Evolutionary conservation across 1,139 yeast genomes (phyloP), one percentile per base, ranked within the genome.

Genomic region (Sugiyamaella castrensis): DNA sequence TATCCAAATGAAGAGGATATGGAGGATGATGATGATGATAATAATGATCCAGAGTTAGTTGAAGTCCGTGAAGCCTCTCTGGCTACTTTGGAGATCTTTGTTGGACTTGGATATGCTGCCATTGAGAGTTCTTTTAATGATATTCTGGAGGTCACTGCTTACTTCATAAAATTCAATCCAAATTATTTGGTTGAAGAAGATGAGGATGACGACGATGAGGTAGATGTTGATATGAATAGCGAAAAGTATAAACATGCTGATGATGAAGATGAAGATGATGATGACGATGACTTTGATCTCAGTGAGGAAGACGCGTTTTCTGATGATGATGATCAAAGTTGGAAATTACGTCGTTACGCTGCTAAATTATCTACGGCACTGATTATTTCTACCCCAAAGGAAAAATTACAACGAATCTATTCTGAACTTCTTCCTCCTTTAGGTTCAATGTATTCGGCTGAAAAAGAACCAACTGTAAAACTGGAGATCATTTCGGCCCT

Each of bases 291-390:
- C n/a, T 71, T 68, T 32, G 76, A 71, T 26, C 71, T 69, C 30
- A 75, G 69, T 16, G 71, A 69, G 9, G 76, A 75, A 31, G 77
- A 72, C 38, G 80, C 73, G 40, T 74, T 73, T 40, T 63, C 71
- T 9, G 80, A 75, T 38, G 75, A 72, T 36, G 81, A 80, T 46
- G 89, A 84, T 57, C 79, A 81, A 28, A 79, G 87, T 1, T 84
- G 94, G 87, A 82, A 81, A 57, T 65, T 87, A 32, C 72, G 95
- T 51, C 72, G 79, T 37, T 76, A 75, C 49, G 70, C 88, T 0
- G 75, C 80, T 1, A 68, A 70, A 26, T 63, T 83, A 31, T 62
- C 77, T 2, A 64, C 72, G 9, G 67, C 74, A 0, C 52, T 80
- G n/a, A 67, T 75, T 12, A 59, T 60, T 4, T 58, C 63, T 8